phyloP scores from a whole-genome alignment of 768 basidiomycete genomes.

The Krasilnikovozyma curviuscula region DNA sequence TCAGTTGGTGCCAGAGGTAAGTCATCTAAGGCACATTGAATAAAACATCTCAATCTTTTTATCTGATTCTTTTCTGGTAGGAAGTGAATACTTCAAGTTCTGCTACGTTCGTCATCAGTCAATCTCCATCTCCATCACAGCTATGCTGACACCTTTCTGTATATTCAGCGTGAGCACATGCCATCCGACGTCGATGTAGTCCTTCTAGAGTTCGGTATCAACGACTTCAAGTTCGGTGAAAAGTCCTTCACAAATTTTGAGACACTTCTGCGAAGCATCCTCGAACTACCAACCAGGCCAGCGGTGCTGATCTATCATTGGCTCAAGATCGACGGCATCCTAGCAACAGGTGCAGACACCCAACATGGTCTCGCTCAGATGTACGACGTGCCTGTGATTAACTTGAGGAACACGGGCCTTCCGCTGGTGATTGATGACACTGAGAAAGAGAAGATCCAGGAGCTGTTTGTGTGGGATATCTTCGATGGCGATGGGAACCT shows the following conservation, averaged over 20 bases:
- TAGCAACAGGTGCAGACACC: not conserved
- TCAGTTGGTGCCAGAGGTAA: not conserved
- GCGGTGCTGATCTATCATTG: not conserved
- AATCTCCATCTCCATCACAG: too few species aligned
- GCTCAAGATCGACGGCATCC: conserved; percentile 1
- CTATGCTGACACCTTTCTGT: not conserved
- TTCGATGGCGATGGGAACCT: not conserved
- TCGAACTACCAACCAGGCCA: not conserved
- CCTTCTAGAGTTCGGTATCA: not conserved
- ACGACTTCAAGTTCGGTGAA: not conserved
- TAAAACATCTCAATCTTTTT: too few species aligned
- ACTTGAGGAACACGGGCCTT: not conserved
- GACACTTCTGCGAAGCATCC: not conserved
- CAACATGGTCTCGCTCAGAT: not conserved
- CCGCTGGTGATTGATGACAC: not conserved
- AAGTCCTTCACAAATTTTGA: conserved; percentile 1
- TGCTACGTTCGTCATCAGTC: too few species aligned
- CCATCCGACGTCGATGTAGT: not conserved
- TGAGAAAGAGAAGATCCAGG: not conserved
- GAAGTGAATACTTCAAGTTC: conserved; percentile 1
- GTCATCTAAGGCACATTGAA: too few species aligned
- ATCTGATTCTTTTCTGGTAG: too few species aligned
- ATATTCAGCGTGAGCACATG: not conserved
- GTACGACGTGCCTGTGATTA: conserved; percentile 1
- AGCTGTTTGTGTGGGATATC: not conserved